Percentiles rank a stretch among this genome's conserved stretches.
Evolutionary conservation across 495 filamentous ascomycete genomes (phyloP).

Genomic region (Friedmanniomyces simplex): DNA sequence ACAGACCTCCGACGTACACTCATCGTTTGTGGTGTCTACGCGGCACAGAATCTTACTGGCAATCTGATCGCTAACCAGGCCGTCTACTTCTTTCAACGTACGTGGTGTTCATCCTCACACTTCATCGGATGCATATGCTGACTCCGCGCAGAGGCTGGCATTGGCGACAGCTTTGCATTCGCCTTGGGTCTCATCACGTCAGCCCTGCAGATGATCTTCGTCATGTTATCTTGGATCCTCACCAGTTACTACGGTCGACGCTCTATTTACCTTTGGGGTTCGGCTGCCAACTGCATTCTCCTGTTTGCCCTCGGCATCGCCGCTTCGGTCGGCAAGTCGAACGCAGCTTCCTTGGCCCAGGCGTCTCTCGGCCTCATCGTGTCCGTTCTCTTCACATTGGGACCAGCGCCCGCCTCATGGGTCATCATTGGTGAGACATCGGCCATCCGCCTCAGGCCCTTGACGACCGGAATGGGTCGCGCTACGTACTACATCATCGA

Average conservation of each 20-base stretch:
- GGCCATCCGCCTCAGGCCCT: slow-evolving; percentile 44
- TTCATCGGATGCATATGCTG: slow-evolving; percentile 15
- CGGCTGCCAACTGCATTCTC: slow-evolving; percentile 33
- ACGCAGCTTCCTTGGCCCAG: slow-evolving; percentile 35
- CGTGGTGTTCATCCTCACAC: neutral
- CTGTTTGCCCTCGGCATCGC: slow-evolving; percentile 41
- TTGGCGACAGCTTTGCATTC: slow-evolving; percentile 41
- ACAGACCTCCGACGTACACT: slow-evolving; percentile 63
- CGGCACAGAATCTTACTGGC: slow-evolving; percentile 28
- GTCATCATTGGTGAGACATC: slow-evolving; percentile 51
- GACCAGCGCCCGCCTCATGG: slow-evolving; percentile 45
- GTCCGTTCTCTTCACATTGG: slow-evolving; percentile 44
- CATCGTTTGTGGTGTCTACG: slow-evolving; percentile 24
- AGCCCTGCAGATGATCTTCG: slow-evolving; percentile 40
- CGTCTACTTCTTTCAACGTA: slow-evolving; percentile 39
- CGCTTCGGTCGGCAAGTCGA: slow-evolving; percentile 31
- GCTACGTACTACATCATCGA: slow-evolving; percentile 43
- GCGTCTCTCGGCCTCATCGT: slow-evolving; percentile 47
- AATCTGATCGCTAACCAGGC: slow-evolving; percentile 28
- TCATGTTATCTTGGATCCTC: slow-evolving; percentile 46
- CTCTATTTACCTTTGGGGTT: slow-evolving; percentile 46
- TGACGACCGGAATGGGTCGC: slow-evolving; percentile 49
- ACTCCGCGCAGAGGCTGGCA: slow-evolving; percentile 28
- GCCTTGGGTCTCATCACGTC: slow-evolving; percentile 45
- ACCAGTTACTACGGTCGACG: slow-evolving; percentile 43